A percentile compares a stretch with the other conserved stretches of the same genome.
These are phyloP conservation scores for Lathyrus tuberosus DNA, from an alignment of 306 rosid species.

Conservation along the genomic window DNA sequence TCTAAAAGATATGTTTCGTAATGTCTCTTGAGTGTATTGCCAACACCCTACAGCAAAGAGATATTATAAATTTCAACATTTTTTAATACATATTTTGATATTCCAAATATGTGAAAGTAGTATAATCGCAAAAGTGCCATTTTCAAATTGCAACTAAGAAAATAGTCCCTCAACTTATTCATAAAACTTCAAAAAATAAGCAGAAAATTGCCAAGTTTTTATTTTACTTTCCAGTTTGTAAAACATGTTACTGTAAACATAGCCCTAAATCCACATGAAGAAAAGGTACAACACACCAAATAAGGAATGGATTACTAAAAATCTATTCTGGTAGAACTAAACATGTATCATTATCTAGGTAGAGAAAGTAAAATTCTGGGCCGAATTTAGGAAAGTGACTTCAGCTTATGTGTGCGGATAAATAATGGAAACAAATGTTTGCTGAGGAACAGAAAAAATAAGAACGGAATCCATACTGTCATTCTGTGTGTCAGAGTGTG, in stretches of 20 bases:
- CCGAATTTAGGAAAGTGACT: background rate
- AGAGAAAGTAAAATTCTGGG: background rate
- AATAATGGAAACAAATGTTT: conserved; percentile 20
- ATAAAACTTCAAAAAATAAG: background rate
- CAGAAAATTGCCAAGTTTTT: background rate
- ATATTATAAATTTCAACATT: conserved; percentile 30
- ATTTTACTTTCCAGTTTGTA: no score
- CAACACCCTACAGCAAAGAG: conserved; percentile 75
- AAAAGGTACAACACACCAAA: background rate
- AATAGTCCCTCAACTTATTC: background rate
- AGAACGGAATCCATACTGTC: conserved; percentile 66
- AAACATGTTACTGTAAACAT: no score
- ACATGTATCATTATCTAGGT: background rate
- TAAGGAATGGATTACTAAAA: background rate
- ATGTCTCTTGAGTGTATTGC: conserved; percentile 92
- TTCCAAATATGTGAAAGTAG: background rate
- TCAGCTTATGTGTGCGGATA: background rate
- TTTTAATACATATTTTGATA: background rate
- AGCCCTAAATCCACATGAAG: background rate
- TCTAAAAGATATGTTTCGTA: conserved; percentile 93
- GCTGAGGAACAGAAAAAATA: background rate
- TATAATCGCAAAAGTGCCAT: background rate
- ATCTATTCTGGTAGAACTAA: background rate
- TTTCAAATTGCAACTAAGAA: background rate
- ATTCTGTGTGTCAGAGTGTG: conserved; percentile 93